Base-by-base conservation (phyloP, 305 asterid species). In the Fraxinus xanthoxyloides region DNA sequence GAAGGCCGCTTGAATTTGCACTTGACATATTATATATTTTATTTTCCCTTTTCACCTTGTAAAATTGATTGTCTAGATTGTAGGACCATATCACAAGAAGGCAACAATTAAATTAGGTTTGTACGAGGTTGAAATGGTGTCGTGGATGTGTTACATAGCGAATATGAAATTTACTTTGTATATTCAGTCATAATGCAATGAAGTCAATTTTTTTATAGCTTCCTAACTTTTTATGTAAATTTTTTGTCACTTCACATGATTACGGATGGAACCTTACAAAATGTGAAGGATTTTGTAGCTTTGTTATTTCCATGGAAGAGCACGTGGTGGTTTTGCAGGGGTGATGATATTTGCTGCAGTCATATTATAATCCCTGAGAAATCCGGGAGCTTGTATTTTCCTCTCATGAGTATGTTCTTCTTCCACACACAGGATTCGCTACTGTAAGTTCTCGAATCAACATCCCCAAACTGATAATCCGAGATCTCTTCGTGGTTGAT, bases 321-420 rank as follows among this genome's bases (percentile, higher is more conserved):
- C 89, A 77, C 2, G 85, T 61, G 85, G 84, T 43, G 79, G 74
- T 78, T 80, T 83, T 75, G 91, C 78, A 28, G 92, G 90, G 28
- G 92, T 73, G 38, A 88, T 86, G 12, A 86, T 51, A 70, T 88
- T 92, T 65, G 96, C 98, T 1, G 87, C 86, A 80, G 93, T 97
- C 94, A 95, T 26, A 93, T 87, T 2, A 94, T 95, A 34, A 94
- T 95, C 28, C 99, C 97, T 0, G 97, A 94, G 90, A 94, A 94
- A 78, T 95, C 97, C 0, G 99, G 98, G 75, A 94, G 94, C 89
- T 94, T 94, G 54, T 97, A 94, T 79, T 94, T 93, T 3, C 97
- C 97, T 82, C 99, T 98, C 98, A 93, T 94, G 43, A 94, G 90
- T 77, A 93, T 92, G 79, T 92, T 92, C 89, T 90, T 89, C 98